Evolutionary conservation across 2,329 filamentous ascomycete genomes (phyloP).

Genomic region (Claviceps sp.): DNA sequence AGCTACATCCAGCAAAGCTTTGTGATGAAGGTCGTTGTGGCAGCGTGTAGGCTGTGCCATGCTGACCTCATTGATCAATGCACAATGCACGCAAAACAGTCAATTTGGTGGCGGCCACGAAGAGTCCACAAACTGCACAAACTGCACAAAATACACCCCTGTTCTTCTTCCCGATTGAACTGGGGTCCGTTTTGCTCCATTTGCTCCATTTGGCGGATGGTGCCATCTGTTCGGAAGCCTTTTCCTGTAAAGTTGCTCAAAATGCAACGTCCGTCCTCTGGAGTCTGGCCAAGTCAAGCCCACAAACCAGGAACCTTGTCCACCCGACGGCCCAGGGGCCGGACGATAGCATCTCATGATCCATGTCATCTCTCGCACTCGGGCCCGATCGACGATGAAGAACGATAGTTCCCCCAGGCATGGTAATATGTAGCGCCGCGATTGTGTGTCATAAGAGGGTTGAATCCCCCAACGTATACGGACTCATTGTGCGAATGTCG

Average conservation of each 20-base stretch:
- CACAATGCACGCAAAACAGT: neutral
- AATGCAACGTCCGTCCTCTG: too few species aligned
- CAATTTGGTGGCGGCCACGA: too few species aligned
- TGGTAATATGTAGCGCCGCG: neutral
- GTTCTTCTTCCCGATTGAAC: constrained; percentile 1
- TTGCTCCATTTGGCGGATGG: neutral
- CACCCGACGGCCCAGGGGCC: neutral
- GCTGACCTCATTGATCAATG: neutral
- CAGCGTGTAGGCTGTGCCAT: neutral
- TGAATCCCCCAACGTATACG: neutral
- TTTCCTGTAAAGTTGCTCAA: neutral
- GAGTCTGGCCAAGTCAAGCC: too few species aligned
- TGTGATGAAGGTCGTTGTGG: neutral
- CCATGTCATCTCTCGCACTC: neutral
- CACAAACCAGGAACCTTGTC: neutral
- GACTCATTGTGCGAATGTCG: neutral
- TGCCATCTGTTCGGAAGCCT: neutral
- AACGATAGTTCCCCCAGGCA: neutral
- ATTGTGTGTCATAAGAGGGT: neutral
- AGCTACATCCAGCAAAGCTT: too few species aligned
- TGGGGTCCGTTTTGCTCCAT: neutral
- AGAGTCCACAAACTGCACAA: neutral
- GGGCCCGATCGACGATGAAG: neutral
- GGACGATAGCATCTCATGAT: neutral
- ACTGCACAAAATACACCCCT: neutral